Evolutionary conservation across 768 basidiomycete genomes (phyloP).

Genomic region (Imleria badia): DNA sequence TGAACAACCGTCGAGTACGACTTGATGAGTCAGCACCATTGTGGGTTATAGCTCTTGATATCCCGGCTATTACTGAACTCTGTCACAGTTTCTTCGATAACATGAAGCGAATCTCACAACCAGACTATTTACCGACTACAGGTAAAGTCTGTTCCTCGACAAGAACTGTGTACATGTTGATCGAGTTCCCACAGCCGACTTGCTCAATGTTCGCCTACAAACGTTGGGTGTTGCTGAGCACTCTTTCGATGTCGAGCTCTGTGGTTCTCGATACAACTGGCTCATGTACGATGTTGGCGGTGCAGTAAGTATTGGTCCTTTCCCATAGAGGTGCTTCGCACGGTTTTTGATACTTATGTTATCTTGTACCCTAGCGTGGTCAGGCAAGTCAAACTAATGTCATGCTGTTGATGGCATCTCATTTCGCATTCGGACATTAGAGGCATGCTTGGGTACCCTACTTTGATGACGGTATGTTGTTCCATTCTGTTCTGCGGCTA

Average conservation of each 20-base stretch:
- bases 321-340: background rate
- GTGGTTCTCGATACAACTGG: conserved; percentile 68
- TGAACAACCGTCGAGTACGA: conserved; percentile 57
- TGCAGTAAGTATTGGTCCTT: conserved; percentile 49
- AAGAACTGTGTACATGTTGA: background rate
- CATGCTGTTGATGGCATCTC: conserved; percentile 13
- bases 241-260: conserved; percentile 64
- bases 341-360: conserved; percentile 1
- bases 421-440: conserved; percentile 36
- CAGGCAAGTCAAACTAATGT: conserved; percentile 44
- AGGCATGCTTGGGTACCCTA: conserved; percentile 82
- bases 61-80: conserved; percentile 1
- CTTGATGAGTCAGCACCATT: conserved; percentile 77
- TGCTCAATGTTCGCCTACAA: conserved; percentile 77
- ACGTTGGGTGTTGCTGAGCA: conserved; percentile 81
- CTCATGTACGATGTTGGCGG: conserved; percentile 84
- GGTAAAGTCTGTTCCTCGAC: conserved; percentile 39
- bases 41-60: conserved; percentile 41
- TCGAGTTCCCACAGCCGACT: conserved; percentile 51
- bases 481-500: conserved; percentile 3
- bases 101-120: conserved; percentile 61
- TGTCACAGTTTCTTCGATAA: conserved; percentile 62
- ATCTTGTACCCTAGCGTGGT: conserved; percentile 45
- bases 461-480: conserved; percentile 73
- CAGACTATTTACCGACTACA: conserved; percentile 70